Evolutionary conservation across 441 rosid genomes (phyloP).

Genomic region (Populus hybrid): DNA sequence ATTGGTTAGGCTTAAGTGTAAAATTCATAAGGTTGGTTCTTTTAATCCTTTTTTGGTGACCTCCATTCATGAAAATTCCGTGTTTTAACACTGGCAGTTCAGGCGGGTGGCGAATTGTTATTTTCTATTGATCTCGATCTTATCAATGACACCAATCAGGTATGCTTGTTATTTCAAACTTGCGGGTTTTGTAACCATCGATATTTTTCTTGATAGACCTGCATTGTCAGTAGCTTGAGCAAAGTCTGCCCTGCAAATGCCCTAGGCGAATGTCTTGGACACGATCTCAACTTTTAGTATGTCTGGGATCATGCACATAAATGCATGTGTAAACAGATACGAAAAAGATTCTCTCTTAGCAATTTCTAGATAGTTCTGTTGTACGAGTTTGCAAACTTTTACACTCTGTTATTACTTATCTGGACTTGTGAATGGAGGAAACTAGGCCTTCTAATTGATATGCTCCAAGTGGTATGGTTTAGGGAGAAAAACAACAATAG

Average conservation of each 20-base stretch:
- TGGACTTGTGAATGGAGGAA: background rate
- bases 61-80: conserved; percentile 31
- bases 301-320: background rate
- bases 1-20: background rate
- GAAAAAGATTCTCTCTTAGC: background rate
- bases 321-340: background rate
- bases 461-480: background rate
- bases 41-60: conserved; percentile 4
- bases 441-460: background rate
- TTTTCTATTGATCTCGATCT: conserved; percentile 88
- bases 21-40: background rate
- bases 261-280: background rate
- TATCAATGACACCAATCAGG: conserved; percentile 97
- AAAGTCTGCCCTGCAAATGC: background rate
- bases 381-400: background rate
- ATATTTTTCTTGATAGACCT: background rate
- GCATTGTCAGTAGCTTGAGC: background rate
- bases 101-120: conserved; percentile 98
- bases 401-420: background rate
- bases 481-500: background rate
- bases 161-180: conserved; percentile 26
- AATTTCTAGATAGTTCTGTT: background rate
- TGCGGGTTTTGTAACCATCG: conserved; percentile 7
- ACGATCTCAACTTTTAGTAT: background rate
- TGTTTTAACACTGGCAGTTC: conserved; percentile 66